phyloP scores from a whole-genome alignment of 1,139 yeast genomes.

The Scheffersomyces segobiensis region DNA sequence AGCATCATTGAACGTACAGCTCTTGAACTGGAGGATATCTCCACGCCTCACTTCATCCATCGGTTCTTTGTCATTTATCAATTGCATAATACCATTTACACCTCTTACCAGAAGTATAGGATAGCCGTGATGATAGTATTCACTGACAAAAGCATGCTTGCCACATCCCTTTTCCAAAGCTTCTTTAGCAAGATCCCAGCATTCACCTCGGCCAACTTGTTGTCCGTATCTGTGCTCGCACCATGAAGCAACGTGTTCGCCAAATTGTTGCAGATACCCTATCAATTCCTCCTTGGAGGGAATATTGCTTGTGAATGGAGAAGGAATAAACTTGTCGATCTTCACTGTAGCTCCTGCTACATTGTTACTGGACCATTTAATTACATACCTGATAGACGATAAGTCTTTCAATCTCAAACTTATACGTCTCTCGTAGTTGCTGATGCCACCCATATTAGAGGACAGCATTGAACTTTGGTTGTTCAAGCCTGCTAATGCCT shows the following conservation, averaged over 20 bases:
- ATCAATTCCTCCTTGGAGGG: slow-evolving; percentile 43
- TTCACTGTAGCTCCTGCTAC: slow-evolving; percentile 19
- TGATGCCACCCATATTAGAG: slow-evolving; percentile 8
- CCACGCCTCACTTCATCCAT: slow-evolving; percentile 43
- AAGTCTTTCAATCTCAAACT: slow-evolving; percentile 53
- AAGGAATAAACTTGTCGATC: slow-evolving; percentile 44
- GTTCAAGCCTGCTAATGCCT: slow-evolving; percentile 34
- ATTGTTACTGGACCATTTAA: slow-evolving; percentile 46
- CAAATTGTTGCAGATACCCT: slow-evolving; percentile 43
- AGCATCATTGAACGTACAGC: slow-evolving; percentile 43
- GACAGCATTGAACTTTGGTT: slow-evolving; percentile 26
- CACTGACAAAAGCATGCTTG: slow-evolving; percentile 60
- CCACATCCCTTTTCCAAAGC: slow-evolving; percentile 64
- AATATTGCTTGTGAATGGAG: slow-evolving; percentile 41
- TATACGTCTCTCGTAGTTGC: slow-evolving; percentile 20
- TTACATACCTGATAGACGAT: slow-evolving; percentile 43
- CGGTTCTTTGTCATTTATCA: slow-evolving; percentile 19
- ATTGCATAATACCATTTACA: slow-evolving; percentile 18
- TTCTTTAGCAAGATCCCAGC: slow-evolving; percentile 75
- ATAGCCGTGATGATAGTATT: slow-evolving; percentile 59
- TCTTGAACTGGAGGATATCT: slow-evolving; percentile 41
- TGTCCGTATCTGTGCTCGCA: slow-evolving; percentile 55
- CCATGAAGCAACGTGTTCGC: slow-evolving; percentile 64
- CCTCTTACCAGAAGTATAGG: slow-evolving; percentile 45
- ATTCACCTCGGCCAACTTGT: slow-evolving; percentile 70